These are phyloP conservation scores for Kalmusia sp. DNA, from an alignment of 2,329 filamentous ascomycete species.

Conservation along the genomic window DNA sequence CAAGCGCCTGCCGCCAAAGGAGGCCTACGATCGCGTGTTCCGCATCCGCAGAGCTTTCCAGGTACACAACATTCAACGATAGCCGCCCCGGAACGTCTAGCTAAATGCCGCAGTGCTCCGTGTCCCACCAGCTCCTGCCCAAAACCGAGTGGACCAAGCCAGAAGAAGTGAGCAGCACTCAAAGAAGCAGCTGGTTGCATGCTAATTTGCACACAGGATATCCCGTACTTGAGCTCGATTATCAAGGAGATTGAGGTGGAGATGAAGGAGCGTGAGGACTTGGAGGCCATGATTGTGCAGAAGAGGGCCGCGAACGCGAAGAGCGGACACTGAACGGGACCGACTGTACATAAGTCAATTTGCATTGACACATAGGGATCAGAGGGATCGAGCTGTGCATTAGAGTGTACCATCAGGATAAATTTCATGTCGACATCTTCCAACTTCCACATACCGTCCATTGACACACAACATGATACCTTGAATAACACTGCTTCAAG, in stretches of 20 bases:
- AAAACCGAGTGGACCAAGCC: constrained; percentile 72
- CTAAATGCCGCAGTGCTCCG: constrained; percentile 62
- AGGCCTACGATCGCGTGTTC: constrained; percentile 96
- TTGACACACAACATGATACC: neutral
- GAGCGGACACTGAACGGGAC: constrained; percentile 30
- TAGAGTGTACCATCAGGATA: constrained; percentile 50
- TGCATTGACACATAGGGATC: constrained; percentile 18
- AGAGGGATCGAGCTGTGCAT: constrained; percentile 37
- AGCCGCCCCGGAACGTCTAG: neutral
- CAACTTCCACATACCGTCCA: neutral
- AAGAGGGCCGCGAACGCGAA: constrained; percentile 43
- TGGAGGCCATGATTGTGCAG: constrained; percentile 70
- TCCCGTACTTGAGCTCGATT: constrained; percentile 70
- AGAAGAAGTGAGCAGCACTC: constrained; percentile 61
- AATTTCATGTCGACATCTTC: constrained; percentile 19
- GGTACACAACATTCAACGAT: constrained; percentile 54
- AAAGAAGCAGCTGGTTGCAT: neutral
- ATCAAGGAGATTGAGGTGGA: constrained; percentile 74
- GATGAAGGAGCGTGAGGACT: constrained; percentile 70
- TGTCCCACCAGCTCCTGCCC: constrained; percentile 70
- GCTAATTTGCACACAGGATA: constrained; percentile 60
- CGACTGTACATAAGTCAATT: constrained; percentile 23
- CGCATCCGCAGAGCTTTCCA: constrained; percentile 95
- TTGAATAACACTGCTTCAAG: neutral
- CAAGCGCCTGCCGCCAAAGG: constrained; percentile 87